A percentile compares a stretch with the other conserved stretches of the same genome.
Conservation (phyloP, 2,329 filamentous ascomycete species). For the Claviceps capensis region DNA sequence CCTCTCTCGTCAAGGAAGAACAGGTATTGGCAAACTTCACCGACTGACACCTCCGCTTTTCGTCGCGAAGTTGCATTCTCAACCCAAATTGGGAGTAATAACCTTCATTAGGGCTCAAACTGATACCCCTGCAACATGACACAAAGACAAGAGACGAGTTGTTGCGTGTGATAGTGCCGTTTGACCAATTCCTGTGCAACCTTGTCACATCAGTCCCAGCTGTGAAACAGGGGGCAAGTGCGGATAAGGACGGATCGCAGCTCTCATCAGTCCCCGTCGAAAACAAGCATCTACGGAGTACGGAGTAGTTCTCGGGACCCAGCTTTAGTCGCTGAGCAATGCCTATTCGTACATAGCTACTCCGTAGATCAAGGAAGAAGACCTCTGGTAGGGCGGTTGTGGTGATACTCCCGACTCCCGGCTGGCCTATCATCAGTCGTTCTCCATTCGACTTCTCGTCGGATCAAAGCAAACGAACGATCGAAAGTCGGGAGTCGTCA, state of each 20-base stretch:
- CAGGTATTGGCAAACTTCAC: not conserved
- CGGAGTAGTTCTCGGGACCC: not conserved
- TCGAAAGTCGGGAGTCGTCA: not conserved
- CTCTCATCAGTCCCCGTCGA: not conserved
- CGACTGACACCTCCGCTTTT: not conserved
- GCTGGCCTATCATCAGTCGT: conserved; percentile 2
- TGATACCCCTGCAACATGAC: not conserved
- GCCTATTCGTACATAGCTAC: not conserved
- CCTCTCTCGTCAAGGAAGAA: not conserved
- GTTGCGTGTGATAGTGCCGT: not conserved
- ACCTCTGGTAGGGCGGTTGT: not conserved
- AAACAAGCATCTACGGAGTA: not conserved
- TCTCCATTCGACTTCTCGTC: not conserved
- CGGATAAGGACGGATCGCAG: not conserved
- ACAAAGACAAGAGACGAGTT: not conserved
- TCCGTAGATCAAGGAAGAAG: not conserved
- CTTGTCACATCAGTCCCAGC: conserved; percentile 2
- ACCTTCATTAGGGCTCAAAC: not conserved
- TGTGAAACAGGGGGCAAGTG: conserved; percentile 5
- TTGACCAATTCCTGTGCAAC: conserved; percentile 6
- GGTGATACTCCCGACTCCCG: not conserved
- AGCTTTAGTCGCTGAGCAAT: not conserved
- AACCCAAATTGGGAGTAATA: not conserved
- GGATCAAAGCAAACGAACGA: not conserved
- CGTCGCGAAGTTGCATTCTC: not conserved